These are phyloP conservation scores for Stagonosporopsis rhizophila DNA, from an alignment of 2,329 filamentous ascomycete species.

Conservation along the genomic window DNA sequence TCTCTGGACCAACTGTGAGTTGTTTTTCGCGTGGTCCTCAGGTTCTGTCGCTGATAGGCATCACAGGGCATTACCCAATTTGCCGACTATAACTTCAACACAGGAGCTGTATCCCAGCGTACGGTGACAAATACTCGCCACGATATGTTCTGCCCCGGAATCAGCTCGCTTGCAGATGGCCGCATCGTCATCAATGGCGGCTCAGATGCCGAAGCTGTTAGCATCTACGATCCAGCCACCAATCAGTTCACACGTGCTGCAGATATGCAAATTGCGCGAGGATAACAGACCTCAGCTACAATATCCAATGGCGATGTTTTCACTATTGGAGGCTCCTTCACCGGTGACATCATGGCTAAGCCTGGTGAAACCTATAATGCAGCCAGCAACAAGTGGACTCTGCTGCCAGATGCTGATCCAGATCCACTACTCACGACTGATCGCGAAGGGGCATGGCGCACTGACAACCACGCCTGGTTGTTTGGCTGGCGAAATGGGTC, in stretches of 20 bases:
- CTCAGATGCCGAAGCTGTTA: slow-evolving; percentile 21
- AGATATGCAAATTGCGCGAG: slow-evolving; percentile 26
- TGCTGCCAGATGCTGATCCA: slow-evolving; percentile 26
- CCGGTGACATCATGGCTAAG: slow-evolving; percentile 22
- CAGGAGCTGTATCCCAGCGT: slow-evolving; percentile 21
- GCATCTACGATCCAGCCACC: slow-evolving; percentile 24
- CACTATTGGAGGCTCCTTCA: slow-evolving; percentile 30
- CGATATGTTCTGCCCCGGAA: slow-evolving; percentile 35
- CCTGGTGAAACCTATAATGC: slow-evolving; percentile 28
- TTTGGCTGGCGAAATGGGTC: slow-evolving; percentile 29
- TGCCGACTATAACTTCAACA: slow-evolving; percentile 27
- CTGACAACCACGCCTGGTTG: slow-evolving; percentile 34
- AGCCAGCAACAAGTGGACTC: slow-evolving; percentile 20
- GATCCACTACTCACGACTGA: slow-evolving; percentile 28
- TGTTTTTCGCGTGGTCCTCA: not conserved
- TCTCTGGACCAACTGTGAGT: slow-evolving; percentile 1
- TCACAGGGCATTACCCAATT: slow-evolving; percentile 27
- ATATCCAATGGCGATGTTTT: slow-evolving; percentile 30
- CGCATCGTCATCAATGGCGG: slow-evolving; percentile 29
- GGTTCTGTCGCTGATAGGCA: slow-evolving; percentile 21
- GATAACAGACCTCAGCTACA: slow-evolving; percentile 27
- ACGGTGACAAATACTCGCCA: slow-evolving; percentile 28
- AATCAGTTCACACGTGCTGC: slow-evolving; percentile 22
- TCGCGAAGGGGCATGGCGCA: slow-evolving; percentile 23
- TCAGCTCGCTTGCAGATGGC: slow-evolving; percentile 26